phyloP scores from a whole-genome alignment of 257 asterid species.

The Solanum chiquidenum region DNA sequence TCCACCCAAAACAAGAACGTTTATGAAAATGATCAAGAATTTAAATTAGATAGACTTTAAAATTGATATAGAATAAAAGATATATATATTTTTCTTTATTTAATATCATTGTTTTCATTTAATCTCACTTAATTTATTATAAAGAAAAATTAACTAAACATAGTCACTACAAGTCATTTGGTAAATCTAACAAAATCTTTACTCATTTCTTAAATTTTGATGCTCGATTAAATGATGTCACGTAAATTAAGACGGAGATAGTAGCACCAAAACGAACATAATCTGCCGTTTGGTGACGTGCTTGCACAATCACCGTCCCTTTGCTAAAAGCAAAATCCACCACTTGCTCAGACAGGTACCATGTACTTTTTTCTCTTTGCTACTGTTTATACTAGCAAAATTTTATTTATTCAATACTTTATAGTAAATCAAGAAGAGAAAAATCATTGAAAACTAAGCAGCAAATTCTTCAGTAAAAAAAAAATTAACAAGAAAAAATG shows the following conservation, averaged over 20 bases:
- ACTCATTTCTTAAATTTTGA: too few relatives aligned
- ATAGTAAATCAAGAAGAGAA: neutral
- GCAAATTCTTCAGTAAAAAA: neutral
- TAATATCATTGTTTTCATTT: too few relatives aligned
- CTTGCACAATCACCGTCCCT: neutral
- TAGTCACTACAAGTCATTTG: too few relatives aligned
- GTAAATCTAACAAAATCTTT: too few relatives aligned
- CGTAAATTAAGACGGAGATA: fast-evolving
- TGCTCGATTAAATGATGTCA: fast-evolving
- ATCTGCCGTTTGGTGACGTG: neutral
- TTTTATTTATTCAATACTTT: neutral
- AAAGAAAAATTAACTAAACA: too few relatives aligned
- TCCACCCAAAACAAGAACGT: too few relatives aligned
- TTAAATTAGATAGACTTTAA: too few relatives aligned
- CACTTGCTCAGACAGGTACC: neutral
- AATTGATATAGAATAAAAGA: too few relatives aligned
- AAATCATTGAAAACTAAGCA: neutral
- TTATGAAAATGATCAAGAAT: too few relatives aligned
- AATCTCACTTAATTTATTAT: neutral
- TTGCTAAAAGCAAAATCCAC: neutral
- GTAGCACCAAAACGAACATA: neutral
- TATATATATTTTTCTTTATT: too few relatives aligned
- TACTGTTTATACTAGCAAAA: neutral
- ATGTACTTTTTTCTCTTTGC: neutral
- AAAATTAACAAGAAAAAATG: neutral